A percentile compares a stretch with the other conserved stretches of the same genome.
These are phyloP conservation scores for Pseudogymnoascus sp. DNA, from an alignment of 2,329 filamentous ascomycete species.

Conservation along the genomic window DNA sequence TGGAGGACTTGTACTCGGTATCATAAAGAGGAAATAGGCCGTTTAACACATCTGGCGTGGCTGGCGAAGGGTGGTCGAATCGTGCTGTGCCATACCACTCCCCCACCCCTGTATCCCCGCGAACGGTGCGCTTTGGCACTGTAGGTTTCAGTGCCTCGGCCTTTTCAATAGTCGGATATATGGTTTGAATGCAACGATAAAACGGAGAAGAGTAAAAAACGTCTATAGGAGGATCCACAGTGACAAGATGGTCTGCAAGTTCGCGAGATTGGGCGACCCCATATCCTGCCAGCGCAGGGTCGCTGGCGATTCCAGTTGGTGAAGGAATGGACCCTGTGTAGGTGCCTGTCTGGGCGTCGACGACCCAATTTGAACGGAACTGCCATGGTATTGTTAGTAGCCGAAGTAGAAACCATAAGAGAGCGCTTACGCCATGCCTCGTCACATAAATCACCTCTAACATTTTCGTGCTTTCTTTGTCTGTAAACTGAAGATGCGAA, in stretches of 20 bases:
- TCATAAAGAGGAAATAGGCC: conserved; percentile 55
- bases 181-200: conserved; percentile 81
- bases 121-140: conserved; percentile 34
- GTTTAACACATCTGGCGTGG: conserved; percentile 53
- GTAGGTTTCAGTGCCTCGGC: conserved; percentile 29
- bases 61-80: conserved; percentile 78
- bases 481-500: neutral
- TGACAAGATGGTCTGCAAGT: conserved; percentile 58
- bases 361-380: conserved; percentile 87
- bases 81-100: conserved; percentile 89
- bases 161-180: conserved; percentile 57
- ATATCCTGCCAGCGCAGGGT: conserved; percentile 79
- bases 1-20: conserved; percentile 55
- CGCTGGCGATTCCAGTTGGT: conserved; percentile 80
- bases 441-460: conserved; percentile 54
- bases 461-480: neutral
- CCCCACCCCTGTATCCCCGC: conserved; percentile 53
- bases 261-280: conserved; percentile 78
- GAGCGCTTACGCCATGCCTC: conserved; percentile 61
- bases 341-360: conserved; percentile 70
- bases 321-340: conserved; percentile 68
- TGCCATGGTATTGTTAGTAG: conserved; percentile 31
- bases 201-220: conserved; percentile 78
- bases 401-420: neutral
- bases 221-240: conserved; percentile 59